These are phyloP conservation scores for Baudoinia panamericana DNA, from an alignment of 495 filamentous ascomycete genomes.

Conservation along the genomic window DNA sequence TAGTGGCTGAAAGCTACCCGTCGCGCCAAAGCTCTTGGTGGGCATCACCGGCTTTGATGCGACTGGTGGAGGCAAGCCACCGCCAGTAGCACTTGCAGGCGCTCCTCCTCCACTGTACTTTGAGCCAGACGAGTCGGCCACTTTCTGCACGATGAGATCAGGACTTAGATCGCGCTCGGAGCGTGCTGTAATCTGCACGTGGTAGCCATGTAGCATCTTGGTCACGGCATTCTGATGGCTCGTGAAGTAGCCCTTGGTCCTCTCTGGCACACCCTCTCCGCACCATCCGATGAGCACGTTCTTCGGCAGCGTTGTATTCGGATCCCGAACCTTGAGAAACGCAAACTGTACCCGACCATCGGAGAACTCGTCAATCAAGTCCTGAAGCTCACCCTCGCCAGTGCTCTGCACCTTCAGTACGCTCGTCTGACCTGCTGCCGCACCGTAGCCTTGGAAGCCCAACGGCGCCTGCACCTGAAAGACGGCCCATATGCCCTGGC, in stretches of 20 bases:
- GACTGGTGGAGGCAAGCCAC: conserved; percentile 49
- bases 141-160: conserved; percentile 78
- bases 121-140: conserved; percentile 89
- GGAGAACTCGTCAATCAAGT: conserved; percentile 94
- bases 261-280: conserved; percentile 93
- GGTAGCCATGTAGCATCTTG: conserved; percentile 88
- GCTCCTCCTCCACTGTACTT: conserved; percentile 65
- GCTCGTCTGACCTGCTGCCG: conserved; percentile 84
- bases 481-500: conserved; percentile 74
- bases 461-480: conserved; percentile 85
- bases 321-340: conserved; percentile 90
- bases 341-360: conserved; percentile 95
- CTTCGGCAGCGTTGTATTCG: conserved; percentile 83
- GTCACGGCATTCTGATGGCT: conserved; percentile 80
- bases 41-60: conserved; percentile 83
- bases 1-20: conserved; percentile 50
- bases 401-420: conserved; percentile 84
- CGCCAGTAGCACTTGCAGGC: conserved; percentile 33
- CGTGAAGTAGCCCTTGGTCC: conserved; percentile 96
- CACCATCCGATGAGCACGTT: conserved; percentile 93
- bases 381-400: conserved; percentile 86
- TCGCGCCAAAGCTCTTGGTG: conserved; percentile 50
- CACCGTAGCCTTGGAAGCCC: conserved; percentile 68
- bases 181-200: conserved; percentile 91
- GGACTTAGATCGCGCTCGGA: conserved; percentile 78